phyloP scores from a whole-genome alignment of 257 asterid species.

The Agastache rugosa region DNA sequence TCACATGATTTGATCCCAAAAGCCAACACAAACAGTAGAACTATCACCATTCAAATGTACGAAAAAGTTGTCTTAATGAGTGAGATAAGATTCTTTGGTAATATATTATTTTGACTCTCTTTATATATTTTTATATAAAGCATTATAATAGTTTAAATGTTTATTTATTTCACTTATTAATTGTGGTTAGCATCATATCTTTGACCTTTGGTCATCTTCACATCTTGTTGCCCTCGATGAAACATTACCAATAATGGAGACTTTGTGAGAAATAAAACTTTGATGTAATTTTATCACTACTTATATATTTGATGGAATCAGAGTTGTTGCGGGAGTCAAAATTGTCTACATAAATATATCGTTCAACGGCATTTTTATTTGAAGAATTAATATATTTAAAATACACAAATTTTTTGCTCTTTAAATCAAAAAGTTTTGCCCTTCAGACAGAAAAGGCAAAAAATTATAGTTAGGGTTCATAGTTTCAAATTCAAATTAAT shows the following conservation, averaged over 20 bases:
- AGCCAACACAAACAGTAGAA: constrained; percentile 14
- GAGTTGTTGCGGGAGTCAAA: no score
- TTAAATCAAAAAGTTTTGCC: no score
- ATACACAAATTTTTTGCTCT: no score
- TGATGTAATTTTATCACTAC: no score
- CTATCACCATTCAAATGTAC: constrained; percentile 33
- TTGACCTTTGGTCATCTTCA: constrained; percentile 30
- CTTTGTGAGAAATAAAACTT: no score
- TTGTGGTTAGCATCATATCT: constrained; percentile 22
- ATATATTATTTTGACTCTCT: constrained; percentile 12
- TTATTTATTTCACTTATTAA: not conserved
- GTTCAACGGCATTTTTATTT: no score
- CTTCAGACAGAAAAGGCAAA: no score
- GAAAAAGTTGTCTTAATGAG: constrained; percentile 23
- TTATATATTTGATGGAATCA: no score
- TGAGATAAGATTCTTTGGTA: constrained; percentile 13
- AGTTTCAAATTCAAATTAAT: no score
- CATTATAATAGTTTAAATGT: not conserved
- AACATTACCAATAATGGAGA: constrained; percentile 28
- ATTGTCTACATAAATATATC: no score
- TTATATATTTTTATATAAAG: not conserved
- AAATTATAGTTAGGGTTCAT: no score
- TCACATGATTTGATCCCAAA: constrained; percentile 35
- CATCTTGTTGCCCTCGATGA: constrained; percentile 26
- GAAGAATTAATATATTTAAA: no score